Conservation (phyloP, 768 basidiomycete species). For the Coprinopsis strossmayeri region DNA sequence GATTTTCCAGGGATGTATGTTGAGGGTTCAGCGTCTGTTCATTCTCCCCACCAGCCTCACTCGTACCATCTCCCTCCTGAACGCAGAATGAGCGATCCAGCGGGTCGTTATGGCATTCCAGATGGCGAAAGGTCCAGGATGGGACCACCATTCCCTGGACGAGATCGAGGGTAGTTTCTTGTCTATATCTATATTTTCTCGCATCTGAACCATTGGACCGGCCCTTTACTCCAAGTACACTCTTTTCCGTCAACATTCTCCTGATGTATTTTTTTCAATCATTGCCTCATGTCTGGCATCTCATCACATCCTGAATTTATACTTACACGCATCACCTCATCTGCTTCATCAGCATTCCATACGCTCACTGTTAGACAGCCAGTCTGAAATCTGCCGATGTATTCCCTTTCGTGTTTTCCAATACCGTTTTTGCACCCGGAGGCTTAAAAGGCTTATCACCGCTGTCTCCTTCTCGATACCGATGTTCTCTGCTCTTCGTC, state of each 20-base stretch:
- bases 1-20: conserved; percentile 20
- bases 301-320: no score
- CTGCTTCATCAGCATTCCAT: no score
- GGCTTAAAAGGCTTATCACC: conserved; percentile 5
- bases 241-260: no score
- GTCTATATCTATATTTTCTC: no score
- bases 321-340: no score
- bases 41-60: conserved; percentile 19
- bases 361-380: no score
- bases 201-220: no score
- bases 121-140: not conserved
- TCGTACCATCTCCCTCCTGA: conserved; percentile 24
- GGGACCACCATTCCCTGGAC: not conserved
- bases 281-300: no score
- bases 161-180: not conserved
- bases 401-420: not conserved
- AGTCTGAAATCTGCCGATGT: conserved; percentile 2
- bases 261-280: no score
- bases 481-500: not conserved
- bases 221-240: no score
- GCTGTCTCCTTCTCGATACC: not conserved
- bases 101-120: not conserved
- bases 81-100: conserved; percentile 29
- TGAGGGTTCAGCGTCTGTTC: not conserved
- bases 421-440: conserved; percentile 1